Evolutionary conservation across 2,329 filamentous ascomycete genomes (phyloP).

Genomic region (Clarireedia homoeocarpa): DNA sequence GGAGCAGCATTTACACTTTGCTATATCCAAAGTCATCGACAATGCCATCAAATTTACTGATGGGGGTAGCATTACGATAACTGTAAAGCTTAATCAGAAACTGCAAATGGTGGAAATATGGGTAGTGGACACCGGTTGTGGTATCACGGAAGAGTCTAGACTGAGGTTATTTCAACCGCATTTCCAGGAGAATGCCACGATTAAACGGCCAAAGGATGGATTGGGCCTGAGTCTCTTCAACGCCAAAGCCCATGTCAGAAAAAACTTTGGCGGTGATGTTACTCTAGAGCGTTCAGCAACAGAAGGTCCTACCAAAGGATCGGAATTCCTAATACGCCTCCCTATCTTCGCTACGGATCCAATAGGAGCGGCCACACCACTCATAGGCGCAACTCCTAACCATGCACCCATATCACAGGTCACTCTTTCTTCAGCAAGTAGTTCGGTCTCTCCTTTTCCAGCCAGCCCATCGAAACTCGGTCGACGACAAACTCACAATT

Average conservation of each 20-base stretch:
- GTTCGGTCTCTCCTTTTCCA: slow-evolving; percentile 4
- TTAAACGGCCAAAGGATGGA: slow-evolving; percentile 59
- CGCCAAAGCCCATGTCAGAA: slow-evolving; percentile 62
- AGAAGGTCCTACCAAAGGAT: slow-evolving; percentile 50
- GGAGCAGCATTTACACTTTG: slow-evolving; percentile 42
- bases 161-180: slow-evolving; percentile 63
- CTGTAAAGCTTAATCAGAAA: slow-evolving; percentile 43
- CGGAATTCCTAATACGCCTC: slow-evolving; percentile 61
- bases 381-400: slow-evolving; percentile 7
- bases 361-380: slow-evolving; percentile 2
- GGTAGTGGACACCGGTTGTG: slow-evolving; percentile 58
- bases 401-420: slow-evolving; percentile 7
- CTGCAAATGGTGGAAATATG: slow-evolving; percentile 50
- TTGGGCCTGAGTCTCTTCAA: slow-evolving; percentile 62
- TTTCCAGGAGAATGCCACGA: slow-evolving; percentile 59
- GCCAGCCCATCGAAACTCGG: neutral
- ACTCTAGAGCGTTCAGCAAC: slow-evolving; percentile 56
- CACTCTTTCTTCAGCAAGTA: neutral
- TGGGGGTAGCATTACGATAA: slow-evolving; percentile 52
- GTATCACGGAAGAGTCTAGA: slow-evolving; percentile 58
- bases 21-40: slow-evolving; percentile 37
- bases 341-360: slow-evolving; percentile 33
- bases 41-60: slow-evolving; percentile 69
- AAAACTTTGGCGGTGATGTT: slow-evolving; percentile 57
- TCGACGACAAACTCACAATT: slow-evolving; percentile 37